These are phyloP conservation scores for Puccinia sorghi DNA, from an alignment of 1,284 basidiomycete genomes.

Conservation along the genomic window DNA sequence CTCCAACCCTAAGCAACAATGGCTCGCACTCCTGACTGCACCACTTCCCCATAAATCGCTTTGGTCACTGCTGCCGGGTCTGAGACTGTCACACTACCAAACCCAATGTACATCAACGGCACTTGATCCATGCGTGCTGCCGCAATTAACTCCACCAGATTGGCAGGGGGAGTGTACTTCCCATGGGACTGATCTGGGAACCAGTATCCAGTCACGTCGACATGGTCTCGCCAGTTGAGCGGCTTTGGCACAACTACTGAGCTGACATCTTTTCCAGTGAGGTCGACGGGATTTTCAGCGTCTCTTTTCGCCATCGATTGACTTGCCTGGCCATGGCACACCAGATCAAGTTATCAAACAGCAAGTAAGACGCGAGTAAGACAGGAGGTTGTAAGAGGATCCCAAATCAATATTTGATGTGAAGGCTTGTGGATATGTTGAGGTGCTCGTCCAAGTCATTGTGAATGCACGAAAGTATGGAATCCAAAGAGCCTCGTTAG, in stretches of 20 bases:
- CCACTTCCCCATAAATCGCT: conserved; percentile 53
- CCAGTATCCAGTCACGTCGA: conserved; percentile 84
- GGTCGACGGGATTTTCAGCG: conserved; percentile 74
- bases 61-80: conserved; percentile 41
- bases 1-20: conserved; percentile 58
- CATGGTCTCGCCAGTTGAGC: conserved; percentile 92
- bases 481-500: conserved; percentile 86
- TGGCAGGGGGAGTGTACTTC: conserved; percentile 81
- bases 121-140: conserved; percentile 70
- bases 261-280: conserved; percentile 66
- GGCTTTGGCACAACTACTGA: conserved; percentile 74
- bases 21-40: conserved; percentile 54
- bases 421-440: conserved; percentile 85
- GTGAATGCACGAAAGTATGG: conserved; percentile 82
- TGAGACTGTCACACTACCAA: conserved; percentile 65
- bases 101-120: conserved; percentile 96
- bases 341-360: conserved; percentile 80
- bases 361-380: no score
- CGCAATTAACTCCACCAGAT: conserved; percentile 78
- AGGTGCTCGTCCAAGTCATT: conserved; percentile 72
- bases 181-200: conserved; percentile 81
- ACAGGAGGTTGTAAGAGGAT: conserved; percentile 60
- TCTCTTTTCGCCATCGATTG: conserved; percentile 84
- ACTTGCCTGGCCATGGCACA: conserved; percentile 76
- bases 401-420: conserved; percentile 51